A percentile compares a stretch with the other conserved stretches of the same genome.
Evolutionary conservation across 768 basidiomycete species (phyloP).

Genomic region (Termitomyces heimii): DNA sequence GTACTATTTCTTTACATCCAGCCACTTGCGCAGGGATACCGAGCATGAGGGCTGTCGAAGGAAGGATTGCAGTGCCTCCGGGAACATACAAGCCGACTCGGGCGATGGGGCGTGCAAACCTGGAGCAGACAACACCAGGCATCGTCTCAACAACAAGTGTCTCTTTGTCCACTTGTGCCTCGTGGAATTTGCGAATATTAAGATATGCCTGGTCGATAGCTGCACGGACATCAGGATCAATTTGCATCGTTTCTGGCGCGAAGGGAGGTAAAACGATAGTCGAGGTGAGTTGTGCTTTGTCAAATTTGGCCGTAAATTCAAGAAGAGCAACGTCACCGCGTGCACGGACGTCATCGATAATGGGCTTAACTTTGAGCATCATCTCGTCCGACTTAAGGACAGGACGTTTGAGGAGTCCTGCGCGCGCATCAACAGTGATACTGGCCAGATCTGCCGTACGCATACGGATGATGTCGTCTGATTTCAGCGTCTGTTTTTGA

Average conservation of each 20-base stretch:
- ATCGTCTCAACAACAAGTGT: slow-evolving; percentile 88
- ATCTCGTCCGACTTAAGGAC: slow-evolving; percentile 85
- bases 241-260: slow-evolving; percentile 50
- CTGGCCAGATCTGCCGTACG: slow-evolving; percentile 57
- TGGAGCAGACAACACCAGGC: slow-evolving; percentile 95
- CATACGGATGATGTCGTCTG: slow-evolving; percentile 64
- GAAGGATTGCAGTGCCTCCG: slow-evolving; percentile 93
- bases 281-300: slow-evolving; percentile 66
- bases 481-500: slow-evolving; percentile 8
- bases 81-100: slow-evolving; percentile 97
- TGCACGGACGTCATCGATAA: slow-evolving; percentile 79
- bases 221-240: slow-evolving; percentile 58
- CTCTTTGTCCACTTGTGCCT: slow-evolving; percentile 71
- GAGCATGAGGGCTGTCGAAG: slow-evolving; percentile 96
- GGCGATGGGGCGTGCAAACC: slow-evolving; percentile 92
- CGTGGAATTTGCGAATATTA: slow-evolving; percentile 91
- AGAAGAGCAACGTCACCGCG: slow-evolving; percentile 85
- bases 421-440: slow-evolving; percentile 46
- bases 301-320: slow-evolving; percentile 90
- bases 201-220: slow-evolving; percentile 89
- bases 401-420: slow-evolving; percentile 75
- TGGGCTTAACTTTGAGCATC: slow-evolving; percentile 91
- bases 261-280: slow-evolving; percentile 81
- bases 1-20: slow-evolving; percentile 84
- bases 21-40: slow-evolving; percentile 98